Percentiles rank a stretch among this genome's conserved stretches.
These are phyloP conservation scores for Tylopilus rubrobrunneus DNA, from an alignment of 768 basidiomycete genomes.

Conservation along the genomic window DNA sequence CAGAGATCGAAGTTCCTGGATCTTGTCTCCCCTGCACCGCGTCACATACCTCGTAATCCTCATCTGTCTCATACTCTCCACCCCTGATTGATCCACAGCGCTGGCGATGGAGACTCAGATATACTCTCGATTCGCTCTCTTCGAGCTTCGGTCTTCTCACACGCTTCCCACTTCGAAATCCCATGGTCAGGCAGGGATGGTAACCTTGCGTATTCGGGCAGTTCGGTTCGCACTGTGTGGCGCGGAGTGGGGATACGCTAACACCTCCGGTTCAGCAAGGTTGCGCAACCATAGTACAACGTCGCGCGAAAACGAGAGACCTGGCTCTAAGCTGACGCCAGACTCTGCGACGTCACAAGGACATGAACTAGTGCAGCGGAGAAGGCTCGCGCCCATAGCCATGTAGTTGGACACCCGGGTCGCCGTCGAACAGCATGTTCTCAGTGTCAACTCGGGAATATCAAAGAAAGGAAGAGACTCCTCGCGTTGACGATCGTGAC, in stretches of 20 bases:
- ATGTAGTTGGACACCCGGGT: not conserved
- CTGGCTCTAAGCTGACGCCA: conserved; percentile 74
- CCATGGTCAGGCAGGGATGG: conserved; percentile 21
- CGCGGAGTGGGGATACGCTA: conserved; percentile 37
- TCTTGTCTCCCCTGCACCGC: conserved; percentile 48
- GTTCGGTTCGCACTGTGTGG: conserved; percentile 44
- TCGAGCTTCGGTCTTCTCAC: conserved; percentile 42
- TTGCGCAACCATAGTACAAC: conserved; percentile 26
- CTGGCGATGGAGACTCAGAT: conserved; percentile 35
- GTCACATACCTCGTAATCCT: conserved; percentile 20
- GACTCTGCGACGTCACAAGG: conserved; percentile 28
- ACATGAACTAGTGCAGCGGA: conserved; percentile 22
- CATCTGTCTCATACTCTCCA: conserved; percentile 27
- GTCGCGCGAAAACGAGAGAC: conserved; percentile 38
- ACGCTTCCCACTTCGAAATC: conserved; percentile 23
- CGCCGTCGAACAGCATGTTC: not conserved
- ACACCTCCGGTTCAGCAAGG: conserved; percentile 12
- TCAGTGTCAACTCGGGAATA: no score
- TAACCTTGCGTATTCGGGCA: conserved; percentile 23
- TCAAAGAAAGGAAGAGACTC: no score
- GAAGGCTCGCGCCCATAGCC: conserved; percentile 2
- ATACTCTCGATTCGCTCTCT: conserved; percentile 44
- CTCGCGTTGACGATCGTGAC: no score
- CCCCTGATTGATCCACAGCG: conserved; percentile 25
- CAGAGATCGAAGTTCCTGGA: conserved; percentile 83